Base-by-base conservation (phyloP, 2,329 filamentous ascomycete genomes). In the Fusarium beomiforme region DNA sequence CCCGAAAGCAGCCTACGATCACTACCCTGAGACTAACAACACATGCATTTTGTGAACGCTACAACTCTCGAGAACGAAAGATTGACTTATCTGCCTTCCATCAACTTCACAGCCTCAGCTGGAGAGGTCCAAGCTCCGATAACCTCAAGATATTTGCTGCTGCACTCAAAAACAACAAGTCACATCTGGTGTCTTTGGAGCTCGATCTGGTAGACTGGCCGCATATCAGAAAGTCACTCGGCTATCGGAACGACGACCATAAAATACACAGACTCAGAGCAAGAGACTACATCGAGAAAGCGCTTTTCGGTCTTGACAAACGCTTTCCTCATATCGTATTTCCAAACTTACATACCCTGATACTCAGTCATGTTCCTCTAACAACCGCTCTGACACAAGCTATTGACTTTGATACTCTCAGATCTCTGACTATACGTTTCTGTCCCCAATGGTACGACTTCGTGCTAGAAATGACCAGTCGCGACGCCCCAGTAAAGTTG, bases 381-480 rank as follows among this genome's bases (percentile, higher is more conserved):
- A 43, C 8, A 8, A 3, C n/a, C 5, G 6, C 8, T 0, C n/a
- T 54, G 2, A n/a, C 17, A 6, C 16, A 31, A 3, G 12, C 50
- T 8, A 3, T 54, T 0, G 5, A 42, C 24, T 41, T 39, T 3
- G 26, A 54, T 8, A 8, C n/a, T 8, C 50, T 54, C 9, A 16
- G 11, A 21, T 54, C 50, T 3, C 24, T 54, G 2, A 42, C 36
- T 2, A 41, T 54, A 17, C 8, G 14, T 3, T 23, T 19, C 2
- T 54, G 26, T 3, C 50, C 36, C 11, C 36, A 23, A 9, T 54
- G 50, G 26, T 42, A 54, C 14, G 24, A 31, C 3, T 54, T 54
- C 1, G 24, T 54, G 4, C 14, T 19, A 19, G 26, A 13, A 8
- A 17, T 23, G 5, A 4, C 14, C 29, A 3, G 5, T 6, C 24